phyloP scores from a whole-genome alignment of 228 moss, liverwort and hornwort genomes.

The Sphagnum magellanicum region DNA sequence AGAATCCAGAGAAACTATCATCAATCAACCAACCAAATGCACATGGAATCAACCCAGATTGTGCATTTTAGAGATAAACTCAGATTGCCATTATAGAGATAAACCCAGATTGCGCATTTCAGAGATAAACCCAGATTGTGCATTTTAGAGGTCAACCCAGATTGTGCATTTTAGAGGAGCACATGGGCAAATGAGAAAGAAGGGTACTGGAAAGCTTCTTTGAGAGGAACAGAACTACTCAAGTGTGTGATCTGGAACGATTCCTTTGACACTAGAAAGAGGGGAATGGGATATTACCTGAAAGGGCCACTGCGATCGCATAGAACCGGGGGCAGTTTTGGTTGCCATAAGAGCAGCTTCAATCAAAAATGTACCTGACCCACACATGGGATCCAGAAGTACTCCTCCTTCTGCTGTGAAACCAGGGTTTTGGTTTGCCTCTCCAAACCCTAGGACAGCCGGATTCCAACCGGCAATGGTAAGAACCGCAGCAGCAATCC shows the following conservation, averaged over 20 bases:
- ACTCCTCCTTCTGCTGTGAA: constrained; percentile 22
- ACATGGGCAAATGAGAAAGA: too few relatives aligned
- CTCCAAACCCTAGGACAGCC: constrained; percentile 45
- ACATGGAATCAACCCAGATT: neutral
- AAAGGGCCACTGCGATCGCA: constrained; percentile 76
- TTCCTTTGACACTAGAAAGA: too few relatives aligned
- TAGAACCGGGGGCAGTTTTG: constrained; percentile 77
- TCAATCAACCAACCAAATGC: neutral
- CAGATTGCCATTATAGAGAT: too few relatives aligned
- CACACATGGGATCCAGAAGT: constrained; percentile 87
- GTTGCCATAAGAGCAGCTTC: constrained; percentile 88
- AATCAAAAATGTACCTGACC: constrained; percentile 72
- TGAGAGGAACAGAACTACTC: too few relatives aligned
- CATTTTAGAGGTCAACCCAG: too few relatives aligned
- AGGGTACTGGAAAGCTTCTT: too few relatives aligned
- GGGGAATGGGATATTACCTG: constrained; percentile 31
- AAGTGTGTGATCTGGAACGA: too few relatives aligned
- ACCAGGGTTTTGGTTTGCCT: constrained; percentile 32
- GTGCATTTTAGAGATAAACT: too few relatives aligned
- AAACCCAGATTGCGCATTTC: too few relatives aligned
- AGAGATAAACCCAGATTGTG: too few relatives aligned
- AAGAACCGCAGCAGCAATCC: constrained; percentile 74
- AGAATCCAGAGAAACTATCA: neutral
- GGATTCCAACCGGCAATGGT: constrained; percentile 85
- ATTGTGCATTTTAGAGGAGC: too few relatives aligned